A percentile compares a stretch with the other conserved stretches of the same genome.
phyloP scores from a whole-genome alignment of 495 filamentous ascomycete genomes.

The Penicillium coprophilum region DNA sequence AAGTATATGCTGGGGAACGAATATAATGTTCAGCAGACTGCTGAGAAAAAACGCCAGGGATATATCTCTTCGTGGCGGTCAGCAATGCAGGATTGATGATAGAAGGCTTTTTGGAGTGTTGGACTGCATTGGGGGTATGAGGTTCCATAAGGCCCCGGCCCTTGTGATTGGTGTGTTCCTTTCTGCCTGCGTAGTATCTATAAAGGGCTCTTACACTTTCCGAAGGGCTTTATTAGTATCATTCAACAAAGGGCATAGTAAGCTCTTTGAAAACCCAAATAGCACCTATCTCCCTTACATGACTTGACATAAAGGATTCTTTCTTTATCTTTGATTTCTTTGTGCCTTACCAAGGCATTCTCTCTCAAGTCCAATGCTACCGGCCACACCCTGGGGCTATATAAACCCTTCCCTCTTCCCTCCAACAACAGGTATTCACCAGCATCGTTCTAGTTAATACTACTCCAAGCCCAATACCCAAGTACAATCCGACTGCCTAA shows the following conservation, averaged over 20 bases:
- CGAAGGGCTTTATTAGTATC: background rate
- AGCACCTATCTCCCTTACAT: background rate
- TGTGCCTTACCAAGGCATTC: background rate
- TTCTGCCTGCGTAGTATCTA: background rate
- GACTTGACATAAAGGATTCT: background rate
- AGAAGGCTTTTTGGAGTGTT: no score
- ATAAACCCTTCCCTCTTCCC: background rate
- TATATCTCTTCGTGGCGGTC: background rate
- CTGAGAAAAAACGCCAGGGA: no score
- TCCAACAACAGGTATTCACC: background rate
- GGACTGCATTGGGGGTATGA: no score
- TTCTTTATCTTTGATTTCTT: background rate
- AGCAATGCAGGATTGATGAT: background rate
- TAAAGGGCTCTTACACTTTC: background rate
- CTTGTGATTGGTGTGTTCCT: background rate
- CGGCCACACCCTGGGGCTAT: background rate
- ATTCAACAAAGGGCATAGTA: background rate
- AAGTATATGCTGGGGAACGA: no score
- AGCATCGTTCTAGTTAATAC: background rate
- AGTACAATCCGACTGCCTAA: background rate
- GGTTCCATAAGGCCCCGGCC: no score
- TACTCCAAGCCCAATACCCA: background rate
- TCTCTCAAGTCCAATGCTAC: background rate
- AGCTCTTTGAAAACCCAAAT: background rate
- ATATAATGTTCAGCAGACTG: no score